These are phyloP conservation scores for Microcyclospora pomicola DNA, from an alignment of 2,329 filamentous ascomycete genomes.

Conservation along the genomic window DNA sequence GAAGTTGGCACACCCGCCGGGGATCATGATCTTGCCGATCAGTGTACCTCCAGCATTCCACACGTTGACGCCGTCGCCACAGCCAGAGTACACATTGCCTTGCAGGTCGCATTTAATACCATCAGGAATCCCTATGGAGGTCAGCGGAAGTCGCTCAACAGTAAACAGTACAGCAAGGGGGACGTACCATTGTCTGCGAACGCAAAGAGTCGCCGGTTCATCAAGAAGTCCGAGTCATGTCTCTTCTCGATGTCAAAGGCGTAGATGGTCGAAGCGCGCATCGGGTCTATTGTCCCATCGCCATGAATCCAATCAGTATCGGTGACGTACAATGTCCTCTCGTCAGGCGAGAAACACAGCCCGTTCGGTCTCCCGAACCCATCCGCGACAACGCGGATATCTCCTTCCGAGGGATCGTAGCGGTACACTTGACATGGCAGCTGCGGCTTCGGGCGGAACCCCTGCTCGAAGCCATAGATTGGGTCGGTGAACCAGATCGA, in stretches of 20 bases:
- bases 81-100: conserved; percentile 44
- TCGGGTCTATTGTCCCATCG: conserved; percentile 30
- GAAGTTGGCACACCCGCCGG: conserved; percentile 24
- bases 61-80: conserved; percentile 41
- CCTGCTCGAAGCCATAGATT: conserved; percentile 44
- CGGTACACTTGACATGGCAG: conserved; percentile 47
- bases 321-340: conserved; percentile 40
- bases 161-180: too few relatives aligned
- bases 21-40: conserved; percentile 45
- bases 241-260: conserved; percentile 19
- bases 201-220: conserved; percentile 17
- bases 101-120: conserved; percentile 41
- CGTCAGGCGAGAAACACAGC: conserved; percentile 42
- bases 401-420: conserved; percentile 36
- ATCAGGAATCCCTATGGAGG: conserved; percentile 38
- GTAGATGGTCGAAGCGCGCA: conserved; percentile 33
- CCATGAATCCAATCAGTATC: conserved; percentile 40
- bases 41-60: conserved; percentile 37
- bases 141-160: too few relatives aligned
- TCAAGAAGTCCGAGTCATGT: conserved; percentile 13
- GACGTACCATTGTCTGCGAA: conserved; percentile 13
- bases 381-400: conserved; percentile 43
- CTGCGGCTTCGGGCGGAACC: conserved; percentile 41
- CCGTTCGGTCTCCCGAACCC: conserved; percentile 45
- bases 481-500: conserved; percentile 53